Base-by-base conservation (phyloP, 2,329 filamentous ascomycete genomes). In the Aspergillus carbonarius region DNA sequence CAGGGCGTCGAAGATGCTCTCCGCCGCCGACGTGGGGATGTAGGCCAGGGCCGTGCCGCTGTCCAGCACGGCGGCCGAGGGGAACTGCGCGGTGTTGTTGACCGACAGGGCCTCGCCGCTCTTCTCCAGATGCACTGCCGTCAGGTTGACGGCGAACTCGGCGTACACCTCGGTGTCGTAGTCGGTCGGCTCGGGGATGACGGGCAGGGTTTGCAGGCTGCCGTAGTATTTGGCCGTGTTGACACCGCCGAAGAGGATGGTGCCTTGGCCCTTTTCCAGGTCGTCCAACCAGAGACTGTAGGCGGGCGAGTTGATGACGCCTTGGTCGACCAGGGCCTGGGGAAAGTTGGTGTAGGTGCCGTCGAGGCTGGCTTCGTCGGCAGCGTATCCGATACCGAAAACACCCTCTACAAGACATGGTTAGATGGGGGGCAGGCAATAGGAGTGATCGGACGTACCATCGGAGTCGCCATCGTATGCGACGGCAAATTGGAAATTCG, bases 281-380 rank as follows among this genome's bases (percentile, higher is more conserved):
- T 90, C 87, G 74, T 91, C 88, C 25, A 91, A 79, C 85, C 87
- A 91, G 39, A 92, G 74, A 67, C 87, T 90, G 75, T 87, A 92
- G 1, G 88, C 85, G 48, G 83, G 85, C n/a, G 86, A 85, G 17
- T 81, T 73, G 63, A 89, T 90, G 55, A 81, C 60, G 13, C 85
- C 85, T 7, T 83, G 78, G 17, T 83, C 72, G 0, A 82, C 83
- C 74, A 92, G 77, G 59, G 83, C 83, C 35, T 83, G 80, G 0
- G 88, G 88, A 5, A 92, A 76, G 71, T 91, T 92, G 35, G 83
- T 72, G 73, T 63, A 63, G 25, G 25, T 8, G 17, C 30, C 50
- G 13, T 37, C 17, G 47, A 17, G 82, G 55, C 53, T 81, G 80
- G 55, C 89, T 74, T 96, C 91, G 71, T 93, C 92, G 66, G 81